Conservation (phyloP, 768 basidiomycete genomes). For the Russula lepida region DNA sequence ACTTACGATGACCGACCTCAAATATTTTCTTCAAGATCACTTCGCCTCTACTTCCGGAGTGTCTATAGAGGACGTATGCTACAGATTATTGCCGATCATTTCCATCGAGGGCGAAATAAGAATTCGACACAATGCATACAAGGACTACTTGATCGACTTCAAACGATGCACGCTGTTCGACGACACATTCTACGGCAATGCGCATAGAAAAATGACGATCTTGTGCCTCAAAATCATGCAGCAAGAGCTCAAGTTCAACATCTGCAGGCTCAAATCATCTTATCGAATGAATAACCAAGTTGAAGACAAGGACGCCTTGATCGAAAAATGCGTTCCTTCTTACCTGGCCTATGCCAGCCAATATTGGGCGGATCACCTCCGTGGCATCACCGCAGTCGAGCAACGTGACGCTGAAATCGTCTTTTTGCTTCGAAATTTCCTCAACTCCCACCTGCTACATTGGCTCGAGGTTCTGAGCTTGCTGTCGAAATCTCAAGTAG, state of each 20-base stretch:
- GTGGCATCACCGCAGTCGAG: background rate
- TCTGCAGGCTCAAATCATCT: slow-evolving; percentile 32
- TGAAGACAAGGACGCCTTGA: slow-evolving; percentile 13
- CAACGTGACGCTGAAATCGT: slow-evolving; percentile 19
- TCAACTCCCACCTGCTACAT: slow-evolving; percentile 26
- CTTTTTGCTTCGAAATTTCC: slow-evolving; percentile 21
- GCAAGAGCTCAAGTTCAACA: slow-evolving; percentile 32
- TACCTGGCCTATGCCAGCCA: slow-evolving; percentile 31
- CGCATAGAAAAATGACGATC: slow-evolving; percentile 22
- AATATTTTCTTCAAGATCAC: background rate
- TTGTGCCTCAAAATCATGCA: slow-evolving; percentile 29
- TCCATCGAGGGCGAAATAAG: slow-evolving; percentile 8
- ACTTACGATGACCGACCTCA: slow-evolving; percentile 12
- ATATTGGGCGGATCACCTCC: slow-evolving; percentile 31
- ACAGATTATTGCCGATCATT: slow-evolving; percentile 7
- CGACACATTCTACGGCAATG: background rate
- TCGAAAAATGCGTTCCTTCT: slow-evolving; percentile 25
- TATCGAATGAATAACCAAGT: slow-evolving; percentile 27
- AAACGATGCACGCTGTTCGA: slow-evolving; percentile 2
- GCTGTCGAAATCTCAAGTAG: slow-evolving; percentile 13
- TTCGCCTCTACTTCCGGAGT: background rate
- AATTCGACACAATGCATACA: slow-evolving; percentile 13
- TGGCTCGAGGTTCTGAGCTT: slow-evolving; percentile 35
- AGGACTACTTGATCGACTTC: slow-evolving; percentile 13
- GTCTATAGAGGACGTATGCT: slow-evolving; percentile 6